A percentile compares a stretch with the other conserved stretches of the same genome.
These are phyloP conservation scores for Neurospora sp. DNA, from an alignment of 495 filamentous ascomycete species.

Conservation along the genomic window DNA sequence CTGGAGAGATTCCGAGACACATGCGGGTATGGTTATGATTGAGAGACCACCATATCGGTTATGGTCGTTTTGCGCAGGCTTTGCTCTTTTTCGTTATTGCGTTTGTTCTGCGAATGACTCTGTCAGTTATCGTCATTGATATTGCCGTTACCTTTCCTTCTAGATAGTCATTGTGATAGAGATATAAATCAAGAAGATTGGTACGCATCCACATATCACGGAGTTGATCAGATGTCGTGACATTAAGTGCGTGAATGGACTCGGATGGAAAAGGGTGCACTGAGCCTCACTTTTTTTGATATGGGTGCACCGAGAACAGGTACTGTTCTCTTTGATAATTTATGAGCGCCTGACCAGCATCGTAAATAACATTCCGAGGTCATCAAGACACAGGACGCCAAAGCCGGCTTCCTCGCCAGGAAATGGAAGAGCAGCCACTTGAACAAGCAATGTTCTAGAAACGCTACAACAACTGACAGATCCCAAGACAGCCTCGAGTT, in stretches of 20 bases:
- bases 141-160: neutral
- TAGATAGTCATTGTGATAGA: neutral
- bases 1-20: neutral
- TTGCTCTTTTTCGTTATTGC: neutral
- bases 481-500: neutral
- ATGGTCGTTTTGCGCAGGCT: neutral
- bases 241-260: neutral
- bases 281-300: neutral
- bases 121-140: neutral
- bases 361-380: neutral
- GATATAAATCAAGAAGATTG: neutral
- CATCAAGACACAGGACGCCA: neutral
- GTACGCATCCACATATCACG: neutral
- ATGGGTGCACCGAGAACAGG: neutral
- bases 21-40: neutral
- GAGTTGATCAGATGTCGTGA: neutral
- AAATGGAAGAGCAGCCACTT: neutral
- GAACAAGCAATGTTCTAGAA: neutral
- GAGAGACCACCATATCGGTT: neutral
- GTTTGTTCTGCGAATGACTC: neutral
- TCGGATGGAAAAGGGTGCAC: neutral
- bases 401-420: neutral
- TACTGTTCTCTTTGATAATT: neutral
- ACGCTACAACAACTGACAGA: neutral
- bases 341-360: neutral